phyloP scores from a whole-genome alignment of 1,284 basidiomycete species.

The Cutaneotrichosporon daszewskae region DNA sequence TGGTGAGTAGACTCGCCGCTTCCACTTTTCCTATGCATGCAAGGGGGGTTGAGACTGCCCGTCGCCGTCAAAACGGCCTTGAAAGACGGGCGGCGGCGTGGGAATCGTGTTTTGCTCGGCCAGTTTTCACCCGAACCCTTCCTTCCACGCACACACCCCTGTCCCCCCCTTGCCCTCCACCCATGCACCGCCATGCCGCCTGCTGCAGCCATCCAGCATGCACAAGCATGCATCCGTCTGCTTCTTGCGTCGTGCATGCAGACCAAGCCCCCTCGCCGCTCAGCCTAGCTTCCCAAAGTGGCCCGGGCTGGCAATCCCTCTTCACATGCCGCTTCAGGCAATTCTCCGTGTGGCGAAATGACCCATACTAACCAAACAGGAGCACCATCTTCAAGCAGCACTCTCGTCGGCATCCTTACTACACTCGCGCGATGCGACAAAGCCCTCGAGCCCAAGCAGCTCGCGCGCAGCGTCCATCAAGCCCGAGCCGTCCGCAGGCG shows the following conservation, averaged over 20 bases:
- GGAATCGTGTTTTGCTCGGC: slow-evolving; percentile 8
- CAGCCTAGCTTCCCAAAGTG: neutral
- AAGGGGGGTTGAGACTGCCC: slow-evolving; percentile 10
- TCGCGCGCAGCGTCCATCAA: slow-evolving; percentile 18
- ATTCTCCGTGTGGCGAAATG: slow-evolving; percentile 13
- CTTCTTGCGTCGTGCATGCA: neutral
- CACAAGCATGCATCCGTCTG: too few species aligned
- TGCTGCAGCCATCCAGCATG: neutral
- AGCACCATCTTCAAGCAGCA: slow-evolving; percentile 80
- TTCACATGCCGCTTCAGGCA: slow-evolving; percentile 8
- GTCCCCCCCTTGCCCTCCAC: too few species aligned
- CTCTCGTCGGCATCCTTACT: slow-evolving; percentile 44
- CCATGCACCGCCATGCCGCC: neutral
- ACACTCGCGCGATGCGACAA: slow-evolving; percentile 35
- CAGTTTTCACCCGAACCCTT: neutral
- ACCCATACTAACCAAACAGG: slow-evolving; percentile 57
- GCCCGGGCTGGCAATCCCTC: neutral
- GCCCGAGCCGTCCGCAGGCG: slow-evolving; percentile 11
- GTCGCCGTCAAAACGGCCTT: slow-evolving; percentile 17
- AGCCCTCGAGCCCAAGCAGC: slow-evolving; percentile 22
- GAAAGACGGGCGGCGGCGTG: slow-evolving; percentile 19
- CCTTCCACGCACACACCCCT: slow-evolving; percentile 2
- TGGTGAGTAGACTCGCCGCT: slow-evolving; percentile 39
- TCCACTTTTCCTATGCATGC: slow-evolving; percentile 30
- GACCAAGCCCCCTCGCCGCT: neutral